Evolutionary conservation across 441 rosid genomes (phyloP).

Genomic region (Geranium incanum): DNA sequence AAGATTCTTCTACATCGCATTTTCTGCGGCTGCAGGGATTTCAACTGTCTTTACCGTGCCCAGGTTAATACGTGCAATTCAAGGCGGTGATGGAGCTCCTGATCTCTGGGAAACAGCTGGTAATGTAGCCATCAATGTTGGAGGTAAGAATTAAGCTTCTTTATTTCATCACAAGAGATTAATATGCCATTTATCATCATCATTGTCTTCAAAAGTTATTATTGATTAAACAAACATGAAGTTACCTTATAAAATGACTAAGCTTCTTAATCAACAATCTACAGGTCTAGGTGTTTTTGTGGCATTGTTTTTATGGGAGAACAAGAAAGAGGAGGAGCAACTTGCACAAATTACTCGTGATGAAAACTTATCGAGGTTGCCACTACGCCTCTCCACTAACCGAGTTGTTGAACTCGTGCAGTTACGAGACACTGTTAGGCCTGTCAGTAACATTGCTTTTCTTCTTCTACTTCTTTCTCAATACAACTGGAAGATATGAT

Average conservation of each 20-base stretch:
- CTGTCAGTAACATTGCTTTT: constrained; percentile 41
- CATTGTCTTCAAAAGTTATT: neutral
- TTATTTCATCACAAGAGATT: neutral
- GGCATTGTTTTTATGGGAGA: constrained; percentile 72
- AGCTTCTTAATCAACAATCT: constrained; percentile 56
- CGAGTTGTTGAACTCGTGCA: constrained; percentile 89
- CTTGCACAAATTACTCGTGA: constrained; percentile 75
- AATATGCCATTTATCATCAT: neutral
- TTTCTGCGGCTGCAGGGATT: constrained; percentile 86
- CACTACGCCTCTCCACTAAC: constrained; percentile 77
- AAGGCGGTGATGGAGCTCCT: constrained; percentile 79
- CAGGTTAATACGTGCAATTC: constrained; percentile 58
- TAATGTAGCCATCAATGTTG: constrained; percentile 74
- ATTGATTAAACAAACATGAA: constrained; percentile 14
- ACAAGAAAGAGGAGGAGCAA: constrained; percentile 92
- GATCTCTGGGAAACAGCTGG: constrained; percentile 62
- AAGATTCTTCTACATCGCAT: constrained; percentile 74
- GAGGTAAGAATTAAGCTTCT: constrained; percentile 45
- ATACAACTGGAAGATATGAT: neutral
- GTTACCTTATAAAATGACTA: constrained; percentile 42
- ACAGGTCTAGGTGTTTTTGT: constrained; percentile 73
- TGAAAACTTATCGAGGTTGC: constrained; percentile 87
- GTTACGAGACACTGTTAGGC: constrained; percentile 83
- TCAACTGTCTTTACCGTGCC: constrained; percentile 76
- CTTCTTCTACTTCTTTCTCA: neutral